Percentiles rank a stretch among this genome's conserved stretches.
These are phyloP conservation scores for Starmerella sp. DNA, from an alignment of 805 yeast species.

Conservation along the genomic window DNA sequence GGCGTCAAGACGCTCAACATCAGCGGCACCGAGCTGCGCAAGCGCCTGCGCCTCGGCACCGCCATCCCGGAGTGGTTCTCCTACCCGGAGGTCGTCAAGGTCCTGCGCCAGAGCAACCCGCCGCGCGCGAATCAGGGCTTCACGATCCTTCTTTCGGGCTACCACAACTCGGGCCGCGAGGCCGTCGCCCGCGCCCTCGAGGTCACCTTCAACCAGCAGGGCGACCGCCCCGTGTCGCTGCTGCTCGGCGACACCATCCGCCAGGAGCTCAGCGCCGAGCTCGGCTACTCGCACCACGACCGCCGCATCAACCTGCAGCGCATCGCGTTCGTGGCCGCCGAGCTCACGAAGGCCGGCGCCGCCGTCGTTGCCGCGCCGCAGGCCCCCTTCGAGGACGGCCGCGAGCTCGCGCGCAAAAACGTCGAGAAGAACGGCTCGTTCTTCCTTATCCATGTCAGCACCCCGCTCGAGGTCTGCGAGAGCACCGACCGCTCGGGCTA, in stretches of 20 bases:
- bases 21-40: slow-evolving; percentile 90
- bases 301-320: slow-evolving; percentile 34
- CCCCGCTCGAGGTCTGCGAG: slow-evolving; percentile 38
- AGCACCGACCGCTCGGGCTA: slow-evolving; percentile 42
- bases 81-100: slow-evolving; percentile 88
- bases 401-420: slow-evolving; percentile 34
- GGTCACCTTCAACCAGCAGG: slow-evolving; percentile 82
- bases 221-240: slow-evolving; percentile 67
- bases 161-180: slow-evolving; percentile 47
- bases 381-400: slow-evolving; percentile 37
- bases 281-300: slow-evolving; percentile 33
- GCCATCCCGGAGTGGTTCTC: slow-evolving; percentile 96
- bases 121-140: slow-evolving; percentile 87
- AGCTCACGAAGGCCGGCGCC: slow-evolving; percentile 78
- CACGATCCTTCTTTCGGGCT: slow-evolving; percentile 55
- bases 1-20: slow-evolving; percentile 76
- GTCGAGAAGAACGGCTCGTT: slow-evolving; percentile 43
- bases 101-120: slow-evolving; percentile 83
- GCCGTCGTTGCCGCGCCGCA: slow-evolving; percentile 68
- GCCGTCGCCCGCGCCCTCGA: slow-evolving; percentile 73
- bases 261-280: slow-evolving; percentile 32
- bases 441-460: slow-evolving; percentile 41
- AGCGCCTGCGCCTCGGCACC: slow-evolving; percentile 72
- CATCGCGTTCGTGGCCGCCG: slow-evolving; percentile 56
- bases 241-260: slow-evolving; percentile 38